Evolutionary conservation across 257 asterid species (phyloP), one percentile per base, ranked within the genome.

Genomic region (Parsonsia alboflavescens): DNA sequence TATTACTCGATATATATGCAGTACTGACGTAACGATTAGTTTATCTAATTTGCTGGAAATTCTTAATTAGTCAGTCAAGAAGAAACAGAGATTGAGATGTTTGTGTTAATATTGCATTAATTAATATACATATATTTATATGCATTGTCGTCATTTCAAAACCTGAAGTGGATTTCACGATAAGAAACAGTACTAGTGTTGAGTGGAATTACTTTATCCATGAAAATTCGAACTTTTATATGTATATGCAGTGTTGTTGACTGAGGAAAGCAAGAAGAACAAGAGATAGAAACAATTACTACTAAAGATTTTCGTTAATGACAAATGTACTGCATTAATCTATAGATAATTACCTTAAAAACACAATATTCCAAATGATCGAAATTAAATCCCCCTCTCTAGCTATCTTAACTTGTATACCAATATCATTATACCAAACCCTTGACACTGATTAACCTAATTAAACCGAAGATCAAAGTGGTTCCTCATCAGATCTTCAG

Each of bases 331-430:
- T 17, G 19, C 1, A 36, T 33, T 63, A 22, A 56, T 11, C 11
- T 56, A 42, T 2, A 16, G 53, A 16, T 64, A 54, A 70, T 24
- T 64, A 67, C 74, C 36, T 66, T 46, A 30, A 81, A 59, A 59
- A 33, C 39, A 33, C 1, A 33, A 33, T 33, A 33, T 33, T 33
- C 39, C 39, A 33, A 33, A 33, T 33, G 39, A 33, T 33, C 39
- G 39, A 33, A 33, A 33, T 33, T 33, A 72, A 74, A 79, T 68
- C 82, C 72, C 87, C 81, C 83, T 72, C 87, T 83, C 87, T 82
- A 5, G 5, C 19, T 50, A 33, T n/a, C n/a, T n/a, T n/a, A n/a
- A 3, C 39, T 50, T 80, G 84, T 87, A 87, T 83, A 88, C 89
- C 92, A 81, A 33, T 33, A 33, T n/a, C n/a, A n/a, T 68, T 83